Base-by-base conservation (phyloP, 139 green algal species). In the Astrephomene gubernaculifera region DNA sequence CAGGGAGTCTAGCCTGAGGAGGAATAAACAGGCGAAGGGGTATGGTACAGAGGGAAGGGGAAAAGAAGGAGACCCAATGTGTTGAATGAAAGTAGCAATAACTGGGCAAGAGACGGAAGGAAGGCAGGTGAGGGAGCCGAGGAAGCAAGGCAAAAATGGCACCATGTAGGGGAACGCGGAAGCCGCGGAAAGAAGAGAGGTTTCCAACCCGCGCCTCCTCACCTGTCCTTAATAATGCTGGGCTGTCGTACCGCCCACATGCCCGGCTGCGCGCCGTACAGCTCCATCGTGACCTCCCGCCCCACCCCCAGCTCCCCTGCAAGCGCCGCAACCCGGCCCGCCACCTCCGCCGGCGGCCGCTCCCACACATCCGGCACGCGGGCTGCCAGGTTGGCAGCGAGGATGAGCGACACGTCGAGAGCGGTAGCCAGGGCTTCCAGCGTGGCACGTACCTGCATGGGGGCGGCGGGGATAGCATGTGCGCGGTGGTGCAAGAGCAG, bases 301-400 rank as follows among this genome's bases (percentile, higher is more conserved):
- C 54, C 44, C 27, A 88, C 64, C 0, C 81, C 67, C 35, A 91
- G 82, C 49, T 78, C 80, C 1, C 44, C 70, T 36, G 83, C 81
- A 45, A 91, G 69, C 14, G 33, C 73, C 38, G n/a, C n/a, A 54
- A 87, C 65, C 74, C 81, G 82, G 67, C 44, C 54, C 10, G 75
- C 87, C 44, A 75, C 81, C 44, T 81, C 87, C 39, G 75, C 75
- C 10, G 82, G 38, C 6, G 69, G 73, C 57, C 67, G 74, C 43
- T 90, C 86, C 87, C 78, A 87, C 39, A 90, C 61, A 39, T 69
- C 65, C 19, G 87, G 82, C n/a, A 86, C 82, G 35, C 83, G 68
- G 29, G 52, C 54, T 14, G 78, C 44, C 27, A 90, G 87, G 29
- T 68, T 41, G 41, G 74, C 81, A n/a, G 67, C 85, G 2, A 4